These are phyloP conservation scores for Cladosporium phlei DNA, from an alignment of 2,329 filamentous ascomycete genomes.

Conservation along the genomic window DNA sequence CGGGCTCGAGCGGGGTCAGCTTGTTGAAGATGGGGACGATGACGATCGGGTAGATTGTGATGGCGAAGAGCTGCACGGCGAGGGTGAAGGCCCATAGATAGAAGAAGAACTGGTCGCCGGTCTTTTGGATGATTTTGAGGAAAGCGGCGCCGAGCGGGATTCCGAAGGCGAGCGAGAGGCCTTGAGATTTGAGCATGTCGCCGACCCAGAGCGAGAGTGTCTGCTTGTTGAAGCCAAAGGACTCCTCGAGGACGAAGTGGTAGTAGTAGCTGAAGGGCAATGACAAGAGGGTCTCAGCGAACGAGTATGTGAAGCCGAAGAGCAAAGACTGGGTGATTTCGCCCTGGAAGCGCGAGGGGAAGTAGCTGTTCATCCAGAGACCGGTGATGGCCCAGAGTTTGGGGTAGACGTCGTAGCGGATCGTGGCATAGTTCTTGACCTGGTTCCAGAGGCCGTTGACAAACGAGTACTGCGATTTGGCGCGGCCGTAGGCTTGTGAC, in stretches of 20 bases:
- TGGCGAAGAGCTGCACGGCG: conserved; percentile 84
- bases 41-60: conserved; percentile 90
- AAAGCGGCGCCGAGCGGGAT: conserved; percentile 88
- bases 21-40: conserved; percentile 98
- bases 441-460: conserved; percentile 77
- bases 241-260: conserved; percentile 92
- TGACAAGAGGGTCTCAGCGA: conserved; percentile 73
- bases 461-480: conserved; percentile 87
- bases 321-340: conserved; percentile 91
- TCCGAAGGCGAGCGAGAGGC: conserved; percentile 72
- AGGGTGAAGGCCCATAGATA: conserved; percentile 94
- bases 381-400: conserved; percentile 85
- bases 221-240: conserved; percentile 99
- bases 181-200: conserved; percentile 87
- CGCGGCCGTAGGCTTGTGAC: conserved; percentile 76
- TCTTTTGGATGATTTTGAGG: conserved; percentile 88
- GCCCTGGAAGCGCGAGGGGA: conserved; percentile 74
- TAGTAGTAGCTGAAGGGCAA: conserved; percentile 84
- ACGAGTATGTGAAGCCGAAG: conserved; percentile 82
- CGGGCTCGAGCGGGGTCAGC: conserved; percentile 83
- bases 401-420: conserved; percentile 85
- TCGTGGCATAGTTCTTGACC: conserved; percentile 80
- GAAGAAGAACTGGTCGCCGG: conserved; percentile 92
- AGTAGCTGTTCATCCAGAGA: conserved; percentile 65
- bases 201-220: conserved; percentile 81